Evolutionary conservation across 768 basidiomycete genomes (phyloP).

Genomic region (Epithele typhae): DNA sequence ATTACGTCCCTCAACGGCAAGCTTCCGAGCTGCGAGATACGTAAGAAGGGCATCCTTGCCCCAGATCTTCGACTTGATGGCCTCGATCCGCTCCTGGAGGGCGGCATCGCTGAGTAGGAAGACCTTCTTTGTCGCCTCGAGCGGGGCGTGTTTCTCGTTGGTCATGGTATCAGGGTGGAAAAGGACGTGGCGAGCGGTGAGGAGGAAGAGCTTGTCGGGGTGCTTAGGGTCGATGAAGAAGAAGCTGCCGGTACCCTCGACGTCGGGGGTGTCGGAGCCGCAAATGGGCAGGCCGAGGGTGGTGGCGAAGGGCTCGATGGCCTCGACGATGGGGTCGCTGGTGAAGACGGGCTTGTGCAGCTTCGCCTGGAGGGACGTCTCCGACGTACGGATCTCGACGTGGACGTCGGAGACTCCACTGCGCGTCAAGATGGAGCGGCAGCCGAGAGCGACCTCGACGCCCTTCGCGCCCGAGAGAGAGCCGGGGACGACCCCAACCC

Average conservation of each 20-base stretch:
- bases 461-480: neutral
- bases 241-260: constrained; percentile 5
- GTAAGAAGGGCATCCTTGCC: no score
- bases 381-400: constrained; percentile 6
- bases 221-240: constrained; percentile 3
- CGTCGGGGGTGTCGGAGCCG: constrained; percentile 1
- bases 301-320: neutral
- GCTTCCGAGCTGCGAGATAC: no score
- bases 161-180: neutral
- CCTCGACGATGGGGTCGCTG: neutral
- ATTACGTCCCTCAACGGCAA: no score
- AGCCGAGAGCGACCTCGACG: neutral
- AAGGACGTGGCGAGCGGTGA: no score
- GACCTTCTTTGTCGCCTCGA: neutral
- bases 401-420: constrained; percentile 7
- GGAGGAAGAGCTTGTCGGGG: constrained; percentile 3
- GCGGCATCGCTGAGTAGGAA: neutral
- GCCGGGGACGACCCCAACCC: constrained; percentile 6
- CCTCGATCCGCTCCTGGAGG: neutral
- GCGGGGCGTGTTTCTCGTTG: neutral
- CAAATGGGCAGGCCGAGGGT: constrained; percentile 15
- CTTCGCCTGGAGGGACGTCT: neutral
- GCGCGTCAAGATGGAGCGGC: neutral
- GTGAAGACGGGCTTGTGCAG: neutral
- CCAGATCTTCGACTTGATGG: neutral